Base-by-base conservation (phyloP, 306 rosid genomes). In the Albizia julibrissin region DNA sequence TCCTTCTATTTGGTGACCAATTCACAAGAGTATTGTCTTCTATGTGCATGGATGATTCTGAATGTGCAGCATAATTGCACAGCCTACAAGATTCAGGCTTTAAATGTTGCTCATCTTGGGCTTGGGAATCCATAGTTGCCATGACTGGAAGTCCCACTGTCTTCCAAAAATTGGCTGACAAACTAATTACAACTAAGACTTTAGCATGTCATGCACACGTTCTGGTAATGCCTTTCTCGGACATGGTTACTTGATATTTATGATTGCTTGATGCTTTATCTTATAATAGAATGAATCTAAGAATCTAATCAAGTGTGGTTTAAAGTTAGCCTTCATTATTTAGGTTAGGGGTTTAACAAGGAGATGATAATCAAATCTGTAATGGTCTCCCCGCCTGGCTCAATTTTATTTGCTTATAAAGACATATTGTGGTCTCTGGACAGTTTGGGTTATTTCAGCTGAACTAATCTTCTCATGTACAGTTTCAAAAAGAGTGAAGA, bases 401-500 rank as follows among this genome's bases (percentile, higher is more conserved):
- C 34, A 5, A 21, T 50, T 19, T 49, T 54, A 68, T 54, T 24
- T 67, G 80, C 46, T 74, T 58, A 3, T 22, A 1, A 26, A 27
- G 68, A 13, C 37, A 43, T 42, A 9, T n/a, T 54, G 9, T 16
- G 66, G 44, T 7, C 37, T 68, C 44, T 69, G 78, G 74, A 76
- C 39, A 75, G 79, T 62, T 37, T 31, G 74, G 72, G 84, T 77
- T 66, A 79, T 42, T 22, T 19, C 50, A 85, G 80, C 67, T 74
- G 3, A 42, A 37, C 49, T 69, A 74, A 76, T 69, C 68, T 79
- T 67, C 79, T 65, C 79, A 74, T 24, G 87, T 78, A 89, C 87
- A 83, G 73, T 79, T 50, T 69, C 78, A 81, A 82, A 84, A 85
- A 68, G 90, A 72, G 80, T 76, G 92, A 87, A 69, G 85, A 83